Evolutionary conservation across 2,329 filamentous ascomycete species (phyloP).

Genomic region (Ceratocystis destructans): DNA sequence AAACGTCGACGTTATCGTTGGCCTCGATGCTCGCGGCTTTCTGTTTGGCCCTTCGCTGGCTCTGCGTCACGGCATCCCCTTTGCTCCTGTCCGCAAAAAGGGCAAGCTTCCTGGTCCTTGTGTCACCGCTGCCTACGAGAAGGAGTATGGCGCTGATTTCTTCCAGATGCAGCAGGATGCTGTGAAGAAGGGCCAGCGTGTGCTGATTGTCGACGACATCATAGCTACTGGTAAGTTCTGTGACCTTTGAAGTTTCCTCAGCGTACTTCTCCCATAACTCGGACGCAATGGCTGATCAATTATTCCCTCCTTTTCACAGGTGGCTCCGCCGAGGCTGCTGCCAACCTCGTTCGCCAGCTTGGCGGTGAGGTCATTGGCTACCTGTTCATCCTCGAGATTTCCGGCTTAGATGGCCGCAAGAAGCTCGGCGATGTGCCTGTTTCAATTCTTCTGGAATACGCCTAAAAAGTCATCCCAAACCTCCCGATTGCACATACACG

Average conservation of each 20-base stretch:
- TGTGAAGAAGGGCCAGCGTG: constrained; percentile 74
- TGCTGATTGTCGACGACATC: constrained; percentile 91
- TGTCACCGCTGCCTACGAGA: constrained; percentile 73
- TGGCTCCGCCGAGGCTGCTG: constrained; percentile 79
- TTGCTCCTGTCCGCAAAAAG: constrained; percentile 87
- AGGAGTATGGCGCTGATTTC: constrained; percentile 90
- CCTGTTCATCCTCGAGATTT: constrained; percentile 90
- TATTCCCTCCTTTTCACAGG: constrained; percentile 36
- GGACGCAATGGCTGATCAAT: constrained; percentile 2
- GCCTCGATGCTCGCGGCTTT: constrained; percentile 87
- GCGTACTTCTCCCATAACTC: constrained; percentile 19
- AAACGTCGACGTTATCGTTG: constrained; percentile 80
- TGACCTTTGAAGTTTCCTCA: neutral
- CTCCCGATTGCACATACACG: neutral
- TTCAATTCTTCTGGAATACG: constrained; percentile 60
- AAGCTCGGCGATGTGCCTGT: constrained; percentile 70
- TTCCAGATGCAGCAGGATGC: constrained; percentile 92
- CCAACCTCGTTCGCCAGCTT: constrained; percentile 70
- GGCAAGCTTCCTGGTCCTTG: constrained; percentile 90
- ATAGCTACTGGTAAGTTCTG: constrained; percentile 76
- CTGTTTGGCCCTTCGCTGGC: constrained; percentile 87
- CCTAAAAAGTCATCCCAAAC: constrained; percentile 23
- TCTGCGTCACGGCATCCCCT: constrained; percentile 65
- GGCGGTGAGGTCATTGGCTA: constrained; percentile 79
- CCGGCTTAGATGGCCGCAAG: constrained; percentile 79